Base-by-base conservation (phyloP, 805 yeast species). In the Starmerella potacharoeniae region DNA sequence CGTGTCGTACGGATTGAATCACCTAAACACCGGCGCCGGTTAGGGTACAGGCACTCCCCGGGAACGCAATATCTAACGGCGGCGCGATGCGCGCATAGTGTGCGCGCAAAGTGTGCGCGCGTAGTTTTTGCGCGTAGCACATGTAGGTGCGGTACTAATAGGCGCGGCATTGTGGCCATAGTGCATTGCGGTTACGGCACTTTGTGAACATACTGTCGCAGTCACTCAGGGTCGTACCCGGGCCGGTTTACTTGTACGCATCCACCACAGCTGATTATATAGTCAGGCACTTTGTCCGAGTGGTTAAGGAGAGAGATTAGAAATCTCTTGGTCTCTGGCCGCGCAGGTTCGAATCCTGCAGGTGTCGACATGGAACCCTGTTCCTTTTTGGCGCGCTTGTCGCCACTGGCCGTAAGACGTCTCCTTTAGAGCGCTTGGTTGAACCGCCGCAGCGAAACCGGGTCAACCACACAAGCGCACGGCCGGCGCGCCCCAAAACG, bases 271-370 rank as follows among this genome's bases (percentile, higher is more conserved):
- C 8, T 28, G 14, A 9, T 42, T 28, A 28, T 29, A 29, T 29
- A 42, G 45, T 42, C 7, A 46, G 49, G 49, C 49, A 46, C 49
- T 46, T 46, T 46, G 49, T 46, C 49, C 49, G 49, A 46, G 49
- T 46, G 49, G 49, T 46, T 46, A 46, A 46, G 49, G 49, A 46
- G 49, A 46, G 49, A 46, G 49, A 46, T 46, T 46, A 46, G 49
- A 46, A 46, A 46, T 46, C 49, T 46, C 49, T 46, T 46, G 49
- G 49, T 16, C 49, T 46, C 49, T 46, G 49, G 31, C 49, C 49
- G 49, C 49, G 49, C 49, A 46, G 49, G 49, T 46, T 46, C 49
- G 49, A 46, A 28, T 46, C 49, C 49, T 46, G 49, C 49, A 46
- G 49, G 49, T 46, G 49, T 46, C 49, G 49, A 46, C 16, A 46